A percentile compares a stretch with the other conserved stretches of the same genome.
phyloP scores from a whole-genome alignment of 441 rosid species.

The Syzygium syzygioides region DNA sequence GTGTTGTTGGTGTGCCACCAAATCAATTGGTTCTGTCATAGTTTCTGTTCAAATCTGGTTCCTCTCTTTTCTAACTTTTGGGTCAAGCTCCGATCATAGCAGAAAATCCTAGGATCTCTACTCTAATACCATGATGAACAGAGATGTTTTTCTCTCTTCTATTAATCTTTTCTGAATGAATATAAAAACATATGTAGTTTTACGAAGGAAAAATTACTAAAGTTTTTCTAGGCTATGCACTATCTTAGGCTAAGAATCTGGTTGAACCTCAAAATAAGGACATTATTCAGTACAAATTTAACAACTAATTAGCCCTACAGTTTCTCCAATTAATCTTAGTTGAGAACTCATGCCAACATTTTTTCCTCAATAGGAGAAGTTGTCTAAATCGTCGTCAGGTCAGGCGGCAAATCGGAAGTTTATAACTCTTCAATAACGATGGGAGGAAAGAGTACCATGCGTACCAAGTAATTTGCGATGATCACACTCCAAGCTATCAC shows the following conservation, averaged over 20 bases:
- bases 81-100: not conserved
- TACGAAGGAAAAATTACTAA: no score
- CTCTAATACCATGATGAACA: not conserved
- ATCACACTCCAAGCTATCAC: not conserved
- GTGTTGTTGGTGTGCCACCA: not conserved
- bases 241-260: no score
- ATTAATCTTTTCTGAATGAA: no score
- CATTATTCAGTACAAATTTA: no score
- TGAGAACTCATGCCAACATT: no score
- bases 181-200: no score
- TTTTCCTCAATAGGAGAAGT: not conserved
- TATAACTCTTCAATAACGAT: not conserved
- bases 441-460: not conserved
- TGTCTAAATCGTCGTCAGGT: not conserved
- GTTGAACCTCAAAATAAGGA: no score
- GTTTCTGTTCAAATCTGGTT: not conserved
- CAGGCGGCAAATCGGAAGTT: not conserved
- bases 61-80: not conserved
- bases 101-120: not conserved
- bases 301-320: no score
- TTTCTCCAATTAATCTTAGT: no score
- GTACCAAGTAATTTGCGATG: not conserved
- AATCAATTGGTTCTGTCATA: not conserved
- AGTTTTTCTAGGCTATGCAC: no score
- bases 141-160: not conserved